phyloP scores from a whole-genome alignment of 495 filamentous ascomycete species.

The Penicillium canescens region DNA sequence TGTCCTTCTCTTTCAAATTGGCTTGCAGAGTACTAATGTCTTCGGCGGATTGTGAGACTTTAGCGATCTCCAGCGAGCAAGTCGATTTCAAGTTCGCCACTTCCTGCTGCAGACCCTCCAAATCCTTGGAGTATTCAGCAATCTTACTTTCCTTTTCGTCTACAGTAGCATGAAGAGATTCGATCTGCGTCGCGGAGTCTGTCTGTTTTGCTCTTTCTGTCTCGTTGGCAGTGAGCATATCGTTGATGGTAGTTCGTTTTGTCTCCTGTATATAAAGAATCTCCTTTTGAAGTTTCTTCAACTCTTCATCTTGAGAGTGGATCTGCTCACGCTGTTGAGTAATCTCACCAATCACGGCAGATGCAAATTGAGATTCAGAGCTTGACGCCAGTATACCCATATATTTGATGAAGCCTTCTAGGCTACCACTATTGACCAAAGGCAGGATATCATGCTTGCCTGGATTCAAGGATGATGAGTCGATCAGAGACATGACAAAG shows the following conservation, averaged over 20 bases:
- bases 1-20: constrained; percentile 19
- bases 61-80: constrained; percentile 9
- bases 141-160: constrained; percentile 9
- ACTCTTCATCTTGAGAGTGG: constrained; percentile 10
- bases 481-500: background rate
- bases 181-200: constrained; percentile 7
- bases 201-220: constrained; percentile 8
- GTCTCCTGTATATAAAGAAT: constrained; percentile 8
- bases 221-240: constrained; percentile 11
- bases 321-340: constrained; percentile 6
- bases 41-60: constrained; percentile 9
- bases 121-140: constrained; percentile 3
- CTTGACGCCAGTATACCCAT: constrained; percentile 10
- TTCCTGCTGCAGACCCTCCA: background rate
- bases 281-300: constrained; percentile 9
- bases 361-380: constrained; percentile 9
- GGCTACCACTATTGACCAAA: constrained; percentile 8
- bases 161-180: constrained; percentile 6
- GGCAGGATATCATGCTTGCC: background rate
- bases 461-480: background rate
- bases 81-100: constrained; percentile 2
- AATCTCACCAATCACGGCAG: constrained; percentile 1
- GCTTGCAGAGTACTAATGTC: constrained; percentile 14
- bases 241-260: constrained; percentile 10
- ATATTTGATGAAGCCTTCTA: constrained; percentile 9